phyloP scores from a whole-genome alignment of 2,329 filamentous ascomycete genomes.

The Whalleya microplaca region DNA sequence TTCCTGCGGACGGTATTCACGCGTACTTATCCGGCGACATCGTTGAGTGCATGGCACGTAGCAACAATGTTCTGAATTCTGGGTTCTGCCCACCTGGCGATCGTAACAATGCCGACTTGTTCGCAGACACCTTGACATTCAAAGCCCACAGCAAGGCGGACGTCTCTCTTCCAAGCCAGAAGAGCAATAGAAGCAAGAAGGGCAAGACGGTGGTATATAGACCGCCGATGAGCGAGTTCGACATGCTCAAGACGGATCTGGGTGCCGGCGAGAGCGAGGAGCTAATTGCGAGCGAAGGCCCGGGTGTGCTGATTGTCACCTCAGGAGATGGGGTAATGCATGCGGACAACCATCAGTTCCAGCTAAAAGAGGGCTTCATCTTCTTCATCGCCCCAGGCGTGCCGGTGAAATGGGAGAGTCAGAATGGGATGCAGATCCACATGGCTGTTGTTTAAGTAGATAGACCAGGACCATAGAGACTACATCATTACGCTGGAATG shows the following conservation, averaged over 20 bases:
- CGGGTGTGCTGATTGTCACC: conserved; percentile 66
- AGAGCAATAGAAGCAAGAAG: conserved; percentile 54
- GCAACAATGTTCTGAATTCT: conserved; percentile 74
- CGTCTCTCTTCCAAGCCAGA: conserved; percentile 54
- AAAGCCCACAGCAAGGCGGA: conserved; percentile 61
- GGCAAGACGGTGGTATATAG: conserved; percentile 67
- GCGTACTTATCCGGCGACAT: conserved; percentile 75
- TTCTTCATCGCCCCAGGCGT: conserved; percentile 67
- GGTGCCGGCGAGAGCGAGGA: conserved; percentile 60
- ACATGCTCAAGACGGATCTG: conserved; percentile 66
- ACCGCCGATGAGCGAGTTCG: conserved; percentile 74
- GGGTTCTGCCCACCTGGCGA: conserved; percentile 73
- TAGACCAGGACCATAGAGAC: neutral
- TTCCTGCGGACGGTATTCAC: conserved; percentile 75
- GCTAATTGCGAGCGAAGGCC: conserved; percentile 59
- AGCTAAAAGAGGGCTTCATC: conserved; percentile 64
- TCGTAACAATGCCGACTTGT: conserved; percentile 66
- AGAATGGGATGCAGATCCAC: conserved; percentile 40
- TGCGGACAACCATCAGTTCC: conserved; percentile 54
- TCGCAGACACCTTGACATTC: conserved; percentile 67
- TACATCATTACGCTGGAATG: neutral
- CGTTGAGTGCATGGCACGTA: conserved; percentile 78
- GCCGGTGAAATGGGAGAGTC: conserved; percentile 37
- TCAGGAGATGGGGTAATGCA: conserved; percentile 61
- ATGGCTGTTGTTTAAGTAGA: conserved; percentile 40